phyloP scores from a whole-genome alignment of 305 asterid genomes.

The Plantago rigida region DNA sequence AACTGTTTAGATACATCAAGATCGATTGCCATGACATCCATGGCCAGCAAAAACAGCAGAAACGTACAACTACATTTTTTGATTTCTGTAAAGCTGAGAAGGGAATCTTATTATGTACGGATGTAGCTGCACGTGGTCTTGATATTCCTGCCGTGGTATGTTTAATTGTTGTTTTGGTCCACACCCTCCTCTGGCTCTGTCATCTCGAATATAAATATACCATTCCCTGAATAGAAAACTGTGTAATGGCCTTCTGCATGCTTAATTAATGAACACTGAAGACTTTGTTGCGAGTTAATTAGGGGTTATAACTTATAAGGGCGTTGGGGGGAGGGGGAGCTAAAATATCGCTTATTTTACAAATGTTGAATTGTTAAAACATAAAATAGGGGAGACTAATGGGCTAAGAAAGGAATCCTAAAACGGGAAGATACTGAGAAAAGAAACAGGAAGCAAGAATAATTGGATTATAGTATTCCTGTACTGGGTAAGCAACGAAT shows the following conservation, averaged over 20 bases:
- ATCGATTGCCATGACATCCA: constrained; percentile 68
- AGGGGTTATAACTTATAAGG: too few species aligned
- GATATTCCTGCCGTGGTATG: constrained; percentile 95
- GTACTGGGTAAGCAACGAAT: background rate
- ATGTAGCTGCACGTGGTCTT: constrained; percentile 97
- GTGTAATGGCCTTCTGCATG: too few species aligned
- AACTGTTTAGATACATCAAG: constrained; percentile 62
- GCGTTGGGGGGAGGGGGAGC: too few species aligned
- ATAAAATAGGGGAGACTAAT: background rate
- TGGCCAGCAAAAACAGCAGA: constrained; percentile 91
- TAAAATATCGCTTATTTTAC: too few species aligned
- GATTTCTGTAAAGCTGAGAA: constrained; percentile 75
- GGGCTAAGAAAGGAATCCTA: background rate
- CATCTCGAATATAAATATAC: too few species aligned
- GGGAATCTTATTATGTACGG: constrained; percentile 86
- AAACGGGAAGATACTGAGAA: background rate
- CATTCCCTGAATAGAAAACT: too few species aligned
- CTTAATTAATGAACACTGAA: too few species aligned
- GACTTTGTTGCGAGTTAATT: too few species aligned
- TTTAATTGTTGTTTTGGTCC: background rate
- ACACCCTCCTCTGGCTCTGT: background rate
- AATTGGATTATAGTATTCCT: too few species aligned
- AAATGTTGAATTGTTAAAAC: too few species aligned
- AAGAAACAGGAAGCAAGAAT: too few species aligned
- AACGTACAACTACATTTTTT: constrained; percentile 67